Conservation (phyloP, 495 filamentous ascomycete species). For the Aspergillus carlsbadensis region DNA sequence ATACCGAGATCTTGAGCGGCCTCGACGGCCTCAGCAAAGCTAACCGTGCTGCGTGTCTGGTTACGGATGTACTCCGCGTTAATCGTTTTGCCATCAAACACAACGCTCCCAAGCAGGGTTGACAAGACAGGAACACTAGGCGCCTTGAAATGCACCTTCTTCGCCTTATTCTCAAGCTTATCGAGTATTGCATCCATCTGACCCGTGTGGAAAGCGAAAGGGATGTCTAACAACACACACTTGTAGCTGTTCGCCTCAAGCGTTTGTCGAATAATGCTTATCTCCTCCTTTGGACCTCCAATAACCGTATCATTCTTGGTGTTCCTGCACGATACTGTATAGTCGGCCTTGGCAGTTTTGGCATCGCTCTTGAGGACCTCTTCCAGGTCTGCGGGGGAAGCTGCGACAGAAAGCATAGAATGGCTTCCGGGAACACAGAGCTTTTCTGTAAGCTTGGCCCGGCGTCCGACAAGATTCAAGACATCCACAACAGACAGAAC, state of each 20-base stretch:
- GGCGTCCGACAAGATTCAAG: constrained; percentile 74
- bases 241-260: constrained; percentile 59
- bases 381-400: constrained; percentile 33
- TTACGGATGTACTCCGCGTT: constrained; percentile 57
- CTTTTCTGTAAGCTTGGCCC: constrained; percentile 72
- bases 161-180: constrained; percentile 59
- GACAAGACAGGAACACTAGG: constrained; percentile 67
- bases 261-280: constrained; percentile 56
- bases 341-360: no score
- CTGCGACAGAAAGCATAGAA: constrained; percentile 52
- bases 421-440: constrained; percentile 73
- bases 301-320: constrained; percentile 47
- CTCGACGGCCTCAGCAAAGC: constrained; percentile 63
- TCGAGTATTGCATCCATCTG: constrained; percentile 78
- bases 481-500: constrained; percentile 77
- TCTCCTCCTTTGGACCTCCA: constrained; percentile 41
- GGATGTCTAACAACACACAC: constrained; percentile 66
- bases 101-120: constrained; percentile 60
- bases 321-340: no score
- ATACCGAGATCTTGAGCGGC: constrained; percentile 33
- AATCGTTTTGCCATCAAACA: constrained; percentile 53
- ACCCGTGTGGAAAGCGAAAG: constrained; percentile 79
- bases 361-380: constrained; percentile 24
- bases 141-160: constrained; percentile 56
- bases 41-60: constrained; percentile 67